phyloP scores from a whole-genome alignment of 257 asterid genomes.

The Ilex asprella region DNA sequence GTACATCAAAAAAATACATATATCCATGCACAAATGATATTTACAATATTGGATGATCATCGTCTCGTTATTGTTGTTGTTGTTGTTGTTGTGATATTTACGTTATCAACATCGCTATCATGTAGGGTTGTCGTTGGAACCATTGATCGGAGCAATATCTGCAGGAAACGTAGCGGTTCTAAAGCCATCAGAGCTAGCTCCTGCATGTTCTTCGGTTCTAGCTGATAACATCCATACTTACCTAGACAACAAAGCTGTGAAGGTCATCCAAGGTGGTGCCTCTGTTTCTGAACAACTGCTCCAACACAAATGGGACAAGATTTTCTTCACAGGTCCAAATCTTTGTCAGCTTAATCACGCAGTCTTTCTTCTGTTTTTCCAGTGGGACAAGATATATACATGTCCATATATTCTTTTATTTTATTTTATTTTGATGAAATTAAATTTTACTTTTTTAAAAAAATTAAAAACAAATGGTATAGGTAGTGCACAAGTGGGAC shows the following conservation, averaged over 20 bases:
- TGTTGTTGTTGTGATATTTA: background rate
- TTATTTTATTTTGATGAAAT: too few relatives aligned
- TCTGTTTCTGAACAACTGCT: conserved; percentile 43
- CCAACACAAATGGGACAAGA: conserved; percentile 76
- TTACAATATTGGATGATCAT: background rate
- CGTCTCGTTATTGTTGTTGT: too few relatives aligned
- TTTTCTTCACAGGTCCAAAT: conserved; percentile 67
- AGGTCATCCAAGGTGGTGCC: conserved; percentile 63
- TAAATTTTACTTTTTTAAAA: background rate
- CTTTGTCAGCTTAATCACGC: background rate
- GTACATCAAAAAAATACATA: too few relatives aligned
- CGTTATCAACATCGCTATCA: background rate
- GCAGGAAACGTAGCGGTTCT: conserved; percentile 67
- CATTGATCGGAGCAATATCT: conserved; percentile 76
- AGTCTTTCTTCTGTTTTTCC: background rate
- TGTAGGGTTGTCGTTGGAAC: conserved; percentile 67
- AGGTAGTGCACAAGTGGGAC: conserved; percentile 59
- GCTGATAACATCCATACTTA: conserved; percentile 36
- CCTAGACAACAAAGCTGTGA: conserved; percentile 51
- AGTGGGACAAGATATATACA: too few relatives aligned
- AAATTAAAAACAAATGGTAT: background rate
- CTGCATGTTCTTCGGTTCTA: conserved; percentile 49
- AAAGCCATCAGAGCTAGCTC: conserved; percentile 79
- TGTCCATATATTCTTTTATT: background rate
- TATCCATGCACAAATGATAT: too few relatives aligned